phyloP scores from a whole-genome alignment of 176 grass and related monocot species.

The Paspalum notatum region DNA sequence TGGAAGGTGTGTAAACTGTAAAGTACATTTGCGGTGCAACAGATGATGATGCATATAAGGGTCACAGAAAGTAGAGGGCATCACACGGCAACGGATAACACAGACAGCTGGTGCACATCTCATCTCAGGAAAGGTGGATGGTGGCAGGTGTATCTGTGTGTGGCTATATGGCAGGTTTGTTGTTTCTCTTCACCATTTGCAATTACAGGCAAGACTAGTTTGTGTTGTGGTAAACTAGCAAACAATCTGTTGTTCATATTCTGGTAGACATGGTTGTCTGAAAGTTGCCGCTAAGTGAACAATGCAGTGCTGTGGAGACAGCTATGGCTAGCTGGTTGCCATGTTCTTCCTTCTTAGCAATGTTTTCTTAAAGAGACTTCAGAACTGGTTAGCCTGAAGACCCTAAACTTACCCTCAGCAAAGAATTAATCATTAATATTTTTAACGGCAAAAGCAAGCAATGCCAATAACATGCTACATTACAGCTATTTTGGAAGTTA shows the following conservation, averaged over 20 bases:
- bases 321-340: background rate
- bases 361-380: no score
- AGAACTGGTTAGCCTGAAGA: background rate
- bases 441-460: background rate
- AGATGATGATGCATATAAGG: constrained; percentile 33
- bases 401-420: constrained; percentile 1
- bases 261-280: background rate
- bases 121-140: constrained; percentile 14
- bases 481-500: background rate
- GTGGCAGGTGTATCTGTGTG: background rate
- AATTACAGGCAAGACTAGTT: background rate
- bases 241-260: background rate
- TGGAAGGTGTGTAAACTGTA: constrained; percentile 29
- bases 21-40: constrained; percentile 29
- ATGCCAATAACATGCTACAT: background rate
- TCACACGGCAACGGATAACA: constrained; percentile 37
- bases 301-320: background rate
- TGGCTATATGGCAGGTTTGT: constrained; percentile 15
- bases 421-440: constrained; percentile 8
- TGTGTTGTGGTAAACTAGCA: background rate
- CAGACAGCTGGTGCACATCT: constrained; percentile 11
- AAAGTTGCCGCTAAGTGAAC: background rate
- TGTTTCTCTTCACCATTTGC: constrained; percentile 3
- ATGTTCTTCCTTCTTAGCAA: no score
- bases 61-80: background rate